Evolutionary conservation across 2,329 filamentous ascomycete genomes (phyloP).

Genomic region (Ophiostoma populinum): DNA sequence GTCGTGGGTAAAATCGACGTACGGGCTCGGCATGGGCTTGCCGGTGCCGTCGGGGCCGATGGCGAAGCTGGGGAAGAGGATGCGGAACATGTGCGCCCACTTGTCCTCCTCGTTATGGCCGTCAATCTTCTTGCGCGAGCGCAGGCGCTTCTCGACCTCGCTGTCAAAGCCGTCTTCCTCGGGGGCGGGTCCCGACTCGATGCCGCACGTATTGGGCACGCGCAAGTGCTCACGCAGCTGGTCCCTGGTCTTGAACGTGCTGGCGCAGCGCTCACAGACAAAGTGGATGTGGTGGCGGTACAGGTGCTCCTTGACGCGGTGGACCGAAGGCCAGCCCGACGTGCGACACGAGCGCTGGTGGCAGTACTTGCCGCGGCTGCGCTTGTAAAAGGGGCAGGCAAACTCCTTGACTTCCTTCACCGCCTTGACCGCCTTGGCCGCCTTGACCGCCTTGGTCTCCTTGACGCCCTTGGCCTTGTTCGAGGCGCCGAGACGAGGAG

Average conservation of each 20-base stretch:
- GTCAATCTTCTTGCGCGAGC: conserved; percentile 18
- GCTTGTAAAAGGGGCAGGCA: conserved; percentile 24
- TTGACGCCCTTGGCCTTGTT: neutral
- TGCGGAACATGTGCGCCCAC: conserved; percentile 21
- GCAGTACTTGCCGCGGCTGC: conserved; percentile 20
- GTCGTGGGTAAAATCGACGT: neutral
- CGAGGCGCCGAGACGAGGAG: too few relatives aligned
- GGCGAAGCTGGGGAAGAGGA: conserved; percentile 20
- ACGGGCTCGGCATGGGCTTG: conserved; percentile 18
- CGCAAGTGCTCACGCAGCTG: conserved; percentile 18
- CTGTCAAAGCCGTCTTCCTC: conserved; percentile 20
- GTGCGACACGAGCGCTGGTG: conserved; percentile 20
- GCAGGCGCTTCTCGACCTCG: conserved; percentile 19
- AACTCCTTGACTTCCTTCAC: conserved; percentile 5
- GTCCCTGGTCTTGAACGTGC: conserved; percentile 17
- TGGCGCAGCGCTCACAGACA: conserved; percentile 20
- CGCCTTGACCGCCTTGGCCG: neutral
- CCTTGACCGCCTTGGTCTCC: neutral
- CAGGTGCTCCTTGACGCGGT: conserved; percentile 24
- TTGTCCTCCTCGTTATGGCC: conserved; percentile 19
- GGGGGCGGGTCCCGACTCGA: conserved; percentile 13
- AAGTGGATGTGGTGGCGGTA: conserved; percentile 20
- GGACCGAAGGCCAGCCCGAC: conserved; percentile 21
- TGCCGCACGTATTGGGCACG: conserved; percentile 13
- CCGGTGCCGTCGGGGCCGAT: too few relatives aligned